Conservation (phyloP, 179 eudicot genomes). For the Heliamphora pulchella region DNA sequence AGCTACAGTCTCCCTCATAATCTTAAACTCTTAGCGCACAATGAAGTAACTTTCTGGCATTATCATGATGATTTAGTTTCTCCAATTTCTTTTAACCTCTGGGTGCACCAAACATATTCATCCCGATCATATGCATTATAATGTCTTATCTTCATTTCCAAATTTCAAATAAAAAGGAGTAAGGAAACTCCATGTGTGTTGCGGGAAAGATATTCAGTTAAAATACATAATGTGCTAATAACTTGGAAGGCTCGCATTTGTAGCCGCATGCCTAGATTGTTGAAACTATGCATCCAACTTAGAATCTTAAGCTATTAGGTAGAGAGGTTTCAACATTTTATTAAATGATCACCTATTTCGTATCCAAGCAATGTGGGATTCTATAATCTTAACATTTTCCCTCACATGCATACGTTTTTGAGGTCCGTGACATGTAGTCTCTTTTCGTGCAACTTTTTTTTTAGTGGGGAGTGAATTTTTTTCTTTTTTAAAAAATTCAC, state of each 20-base stretch:
- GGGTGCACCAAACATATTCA: background rate
- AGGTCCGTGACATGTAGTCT: no score
- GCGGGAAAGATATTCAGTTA: background rate
- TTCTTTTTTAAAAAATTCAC: no score
- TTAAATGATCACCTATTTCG: no score
- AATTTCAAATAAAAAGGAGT: background rate
- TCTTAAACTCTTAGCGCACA: background rate
- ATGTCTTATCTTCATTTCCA: background rate
- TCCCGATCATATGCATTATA: background rate
- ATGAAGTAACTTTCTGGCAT: conserved; percentile 5
- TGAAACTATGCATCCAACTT: no score
- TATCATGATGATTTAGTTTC: background rate
- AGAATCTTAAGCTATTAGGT: no score
- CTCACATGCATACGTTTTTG: no score
- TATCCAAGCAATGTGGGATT: no score
- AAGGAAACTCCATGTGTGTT: background rate
- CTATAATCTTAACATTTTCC: no score
- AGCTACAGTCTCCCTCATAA: background rate
- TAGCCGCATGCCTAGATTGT: background rate
- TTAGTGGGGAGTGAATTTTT: no score
- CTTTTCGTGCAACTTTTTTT: no score
- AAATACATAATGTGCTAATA: background rate
- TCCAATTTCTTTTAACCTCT: background rate
- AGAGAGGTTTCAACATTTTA: no score
- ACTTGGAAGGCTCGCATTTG: background rate